Evolutionary conservation across 2,329 filamentous ascomycete genomes (phyloP).

Genomic region (Sporothrix euskadiensis): DNA sequence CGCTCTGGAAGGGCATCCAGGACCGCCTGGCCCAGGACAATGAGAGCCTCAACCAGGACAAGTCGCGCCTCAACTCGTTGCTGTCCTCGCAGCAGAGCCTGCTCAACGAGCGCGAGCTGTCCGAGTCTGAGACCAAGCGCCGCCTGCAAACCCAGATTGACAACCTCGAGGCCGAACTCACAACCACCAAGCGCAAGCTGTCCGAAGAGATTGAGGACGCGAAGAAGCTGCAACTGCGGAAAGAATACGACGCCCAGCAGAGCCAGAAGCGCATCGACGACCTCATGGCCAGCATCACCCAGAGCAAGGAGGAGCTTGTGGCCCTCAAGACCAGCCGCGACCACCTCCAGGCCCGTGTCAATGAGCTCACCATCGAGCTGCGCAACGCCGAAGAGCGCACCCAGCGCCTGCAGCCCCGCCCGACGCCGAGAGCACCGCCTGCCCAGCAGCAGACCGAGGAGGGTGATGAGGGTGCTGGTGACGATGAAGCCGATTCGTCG

Average conservation of each 20-base stretch:
- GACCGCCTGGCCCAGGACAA: slow-evolving; percentile 86
- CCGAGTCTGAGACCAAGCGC: slow-evolving; percentile 78
- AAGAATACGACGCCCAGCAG: slow-evolving; percentile 88
- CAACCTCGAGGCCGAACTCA: slow-evolving; percentile 74
- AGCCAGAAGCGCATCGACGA: slow-evolving; percentile 91
- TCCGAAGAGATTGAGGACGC: slow-evolving; percentile 79
- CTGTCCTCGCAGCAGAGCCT: slow-evolving; percentile 83
- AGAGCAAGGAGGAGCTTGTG: slow-evolving; percentile 82
- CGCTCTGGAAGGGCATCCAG: slow-evolving; percentile 91
- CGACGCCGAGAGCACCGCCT: slow-evolving; percentile 59
- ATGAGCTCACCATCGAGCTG: slow-evolving; percentile 85
- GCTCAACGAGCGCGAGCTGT: slow-evolving; percentile 86
- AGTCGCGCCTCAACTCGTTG: slow-evolving; percentile 77
- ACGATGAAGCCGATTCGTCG: slow-evolving; percentile 45
- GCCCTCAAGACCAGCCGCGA: slow-evolving; percentile 84
- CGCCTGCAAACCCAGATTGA: slow-evolving; percentile 78
- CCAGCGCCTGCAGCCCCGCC: slow-evolving; percentile 76
- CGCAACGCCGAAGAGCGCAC: slow-evolving; percentile 86
- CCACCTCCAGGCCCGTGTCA: slow-evolving; percentile 82
- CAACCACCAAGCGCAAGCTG: slow-evolving; percentile 77
- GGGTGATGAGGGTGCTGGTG: slow-evolving; percentile 28
- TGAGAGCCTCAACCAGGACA: slow-evolving; percentile 79
- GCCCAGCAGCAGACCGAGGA: slow-evolving; percentile 41
- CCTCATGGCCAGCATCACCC: slow-evolving; percentile 74
- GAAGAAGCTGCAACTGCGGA: slow-evolving; percentile 78